A percentile compares a stretch with the other conserved stretches of the same genome.
Evolutionary conservation across 495 filamentous ascomycete species (phyloP).

Genomic region (Aspergillus bridgeri): DNA sequence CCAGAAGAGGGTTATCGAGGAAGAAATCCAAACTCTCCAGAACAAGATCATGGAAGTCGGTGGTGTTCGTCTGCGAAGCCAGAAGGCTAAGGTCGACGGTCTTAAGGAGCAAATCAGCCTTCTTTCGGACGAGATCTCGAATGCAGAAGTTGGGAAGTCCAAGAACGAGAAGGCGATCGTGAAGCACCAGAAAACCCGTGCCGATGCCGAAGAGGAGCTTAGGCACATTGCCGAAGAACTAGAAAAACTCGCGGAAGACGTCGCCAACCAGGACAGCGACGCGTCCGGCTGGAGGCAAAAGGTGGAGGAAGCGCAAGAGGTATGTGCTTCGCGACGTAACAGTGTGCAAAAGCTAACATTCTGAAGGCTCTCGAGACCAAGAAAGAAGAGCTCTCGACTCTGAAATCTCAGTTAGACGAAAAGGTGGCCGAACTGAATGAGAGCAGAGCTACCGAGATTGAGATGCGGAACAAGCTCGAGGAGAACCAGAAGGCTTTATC

Average conservation of each 20-base stretch:
- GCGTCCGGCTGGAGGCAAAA: slow-evolving; percentile 67
- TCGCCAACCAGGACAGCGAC: slow-evolving; percentile 68
- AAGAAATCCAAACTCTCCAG: slow-evolving; percentile 85
- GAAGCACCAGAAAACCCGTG: slow-evolving; percentile 80
- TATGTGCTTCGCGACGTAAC: slow-evolving; percentile 18
- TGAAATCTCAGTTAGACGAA: slow-evolving; percentile 84
- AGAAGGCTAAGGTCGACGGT: slow-evolving; percentile 92
- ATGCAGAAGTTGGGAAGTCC: slow-evolving; percentile 75
- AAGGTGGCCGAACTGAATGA: slow-evolving; percentile 86
- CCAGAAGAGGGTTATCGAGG: slow-evolving; percentile 81
- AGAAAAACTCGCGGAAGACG: slow-evolving; percentile 70
- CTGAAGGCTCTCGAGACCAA: slow-evolving; percentile 64
- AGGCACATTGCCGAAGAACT: slow-evolving; percentile 65
- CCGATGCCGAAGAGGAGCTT: slow-evolving; percentile 72
- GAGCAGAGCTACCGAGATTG: slow-evolving; percentile 86
- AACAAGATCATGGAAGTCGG: slow-evolving; percentile 98
- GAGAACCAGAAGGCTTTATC: slow-evolving; percentile 85
- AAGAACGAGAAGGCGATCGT: slow-evolving; percentile 89
- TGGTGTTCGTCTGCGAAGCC: slow-evolving; percentile 83
- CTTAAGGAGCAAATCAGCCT: slow-evolving; percentile 80
- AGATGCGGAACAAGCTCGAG: slow-evolving; percentile 95
- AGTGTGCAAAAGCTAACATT: slow-evolving; percentile 10
- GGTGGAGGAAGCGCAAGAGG: slow-evolving; percentile 83
- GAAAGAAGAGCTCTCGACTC: slow-evolving; percentile 69
- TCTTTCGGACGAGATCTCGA: slow-evolving; percentile 75